phyloP scores from a whole-genome alignment of 306 rosid species.

The Prunus armeniaca region DNA sequence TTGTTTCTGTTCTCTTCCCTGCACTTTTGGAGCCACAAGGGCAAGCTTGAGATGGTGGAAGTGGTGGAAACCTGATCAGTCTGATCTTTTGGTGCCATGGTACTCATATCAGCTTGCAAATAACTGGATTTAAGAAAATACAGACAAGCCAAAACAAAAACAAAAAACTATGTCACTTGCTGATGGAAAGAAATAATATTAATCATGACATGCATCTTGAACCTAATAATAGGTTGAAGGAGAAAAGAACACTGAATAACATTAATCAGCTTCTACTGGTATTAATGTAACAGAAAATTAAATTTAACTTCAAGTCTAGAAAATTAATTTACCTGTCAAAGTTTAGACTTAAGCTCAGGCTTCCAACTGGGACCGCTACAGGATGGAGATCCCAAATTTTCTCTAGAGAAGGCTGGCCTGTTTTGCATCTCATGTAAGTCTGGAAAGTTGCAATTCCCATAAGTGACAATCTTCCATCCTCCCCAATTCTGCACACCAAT shows the following conservation, averaged over 20 bases:
- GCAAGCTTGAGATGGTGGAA: constrained; percentile 44
- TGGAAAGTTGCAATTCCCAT: constrained; percentile 72
- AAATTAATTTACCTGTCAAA: constrained; percentile 51
- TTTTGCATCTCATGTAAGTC: constrained; percentile 63
- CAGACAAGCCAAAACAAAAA: background rate
- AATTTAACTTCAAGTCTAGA: no score
- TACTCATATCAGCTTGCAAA: constrained; percentile 43
- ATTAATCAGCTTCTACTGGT: no score
- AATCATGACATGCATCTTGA: no score
- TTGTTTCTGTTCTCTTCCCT: constrained; percentile 41
- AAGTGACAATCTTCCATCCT: constrained; percentile 54
- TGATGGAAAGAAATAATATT: no score
- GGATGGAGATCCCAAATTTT: constrained; percentile 85
- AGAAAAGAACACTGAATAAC: no score
- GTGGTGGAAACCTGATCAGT: constrained; percentile 23
- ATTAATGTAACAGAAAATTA: no score
- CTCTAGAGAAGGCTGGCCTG: constrained; percentile 68
- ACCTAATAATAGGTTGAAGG: no score
- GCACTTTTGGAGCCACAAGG: constrained; percentile 67
- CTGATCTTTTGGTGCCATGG: constrained; percentile 36
- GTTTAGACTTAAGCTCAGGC: constrained; percentile 68
- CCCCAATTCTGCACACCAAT: constrained; percentile 51
- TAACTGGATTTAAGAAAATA: constrained; percentile 34
- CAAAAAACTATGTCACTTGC: background rate
- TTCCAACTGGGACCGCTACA: constrained; percentile 63